A percentile compares a stretch with the other conserved stretches of the same genome.
Conservation (phyloP, 139 green algal species). For the Raphidocelis subcapitata region DNA sequence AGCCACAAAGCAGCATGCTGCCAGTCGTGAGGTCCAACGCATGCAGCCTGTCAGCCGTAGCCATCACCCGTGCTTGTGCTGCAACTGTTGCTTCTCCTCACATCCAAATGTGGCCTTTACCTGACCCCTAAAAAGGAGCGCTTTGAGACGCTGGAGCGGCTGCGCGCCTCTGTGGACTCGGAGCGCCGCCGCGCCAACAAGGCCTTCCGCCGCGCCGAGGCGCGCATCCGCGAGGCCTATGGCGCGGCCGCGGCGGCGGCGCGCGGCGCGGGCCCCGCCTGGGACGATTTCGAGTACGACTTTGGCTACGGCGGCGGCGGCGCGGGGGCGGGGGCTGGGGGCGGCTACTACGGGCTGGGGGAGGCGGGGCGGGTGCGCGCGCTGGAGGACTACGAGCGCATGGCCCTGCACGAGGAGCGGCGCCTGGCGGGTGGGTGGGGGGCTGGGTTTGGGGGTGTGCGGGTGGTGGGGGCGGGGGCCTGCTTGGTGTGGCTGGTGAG, state of each 20-base stretch:
- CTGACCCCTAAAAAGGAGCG: slow-evolving; percentile 44
- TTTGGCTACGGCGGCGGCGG: background rate
- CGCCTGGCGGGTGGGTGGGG: slow-evolving; percentile 63
- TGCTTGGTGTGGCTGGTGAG: no score
- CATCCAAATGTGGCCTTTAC: background rate
- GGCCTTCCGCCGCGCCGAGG: background rate
- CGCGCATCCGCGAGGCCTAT: background rate
- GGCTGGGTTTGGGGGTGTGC: no score
- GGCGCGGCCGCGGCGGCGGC: background rate
- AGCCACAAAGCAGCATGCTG: no score
- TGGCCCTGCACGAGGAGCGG: slow-evolving; percentile 67
- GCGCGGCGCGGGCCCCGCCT: background rate
- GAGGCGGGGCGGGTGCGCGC: slow-evolving; percentile 11
- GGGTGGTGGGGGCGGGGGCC: no score
- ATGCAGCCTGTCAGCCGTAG: no score
- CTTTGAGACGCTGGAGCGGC: slow-evolving; percentile 68
- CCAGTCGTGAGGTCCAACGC: no score
- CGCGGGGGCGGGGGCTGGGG: background rate
- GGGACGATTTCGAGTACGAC: background rate
- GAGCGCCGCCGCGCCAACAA: slow-evolving; percentile 40
- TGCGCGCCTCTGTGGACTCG: slow-evolving; percentile 73
- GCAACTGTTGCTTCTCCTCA: background rate
- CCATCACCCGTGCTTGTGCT: no score
- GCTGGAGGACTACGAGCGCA: slow-evolving; percentile 43
- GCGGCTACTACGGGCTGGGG: background rate